Conservation (phyloP, 2,329 filamentous ascomycete genomes). For the Monosporascus sp. region DNA sequence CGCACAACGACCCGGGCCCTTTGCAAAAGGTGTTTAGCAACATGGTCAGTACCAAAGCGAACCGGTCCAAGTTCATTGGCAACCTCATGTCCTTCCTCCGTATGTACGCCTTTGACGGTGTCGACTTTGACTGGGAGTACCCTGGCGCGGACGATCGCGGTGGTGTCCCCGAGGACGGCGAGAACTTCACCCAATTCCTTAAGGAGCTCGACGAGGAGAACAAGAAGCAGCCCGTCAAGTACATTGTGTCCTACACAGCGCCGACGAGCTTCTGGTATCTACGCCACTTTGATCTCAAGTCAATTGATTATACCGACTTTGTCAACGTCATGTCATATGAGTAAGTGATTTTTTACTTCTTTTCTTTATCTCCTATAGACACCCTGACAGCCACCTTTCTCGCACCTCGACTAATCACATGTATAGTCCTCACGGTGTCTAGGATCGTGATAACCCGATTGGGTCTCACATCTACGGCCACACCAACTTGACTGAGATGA, state of each 20-base stretch:
- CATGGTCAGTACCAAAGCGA: slow-evolving; percentile 11
- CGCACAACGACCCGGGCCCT: slow-evolving; percentile 28
- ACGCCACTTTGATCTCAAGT: slow-evolving; percentile 21
- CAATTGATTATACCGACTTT: slow-evolving; percentile 27
- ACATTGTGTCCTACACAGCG: slow-evolving; percentile 11
- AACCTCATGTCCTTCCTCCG: slow-evolving; percentile 17
- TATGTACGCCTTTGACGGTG: slow-evolving; percentile 19
- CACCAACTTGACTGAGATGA: slow-evolving; percentile 44
- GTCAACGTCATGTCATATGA: slow-evolving; percentile 27
- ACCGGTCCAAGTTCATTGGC: slow-evolving; percentile 14
- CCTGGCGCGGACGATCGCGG: slow-evolving; percentile 20
- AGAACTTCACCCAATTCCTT: slow-evolving; percentile 16
- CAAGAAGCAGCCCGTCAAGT: slow-evolving; percentile 3
- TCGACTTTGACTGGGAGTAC: slow-evolving; percentile 24
- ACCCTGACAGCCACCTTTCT: too few species aligned
- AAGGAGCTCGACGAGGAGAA: slow-evolving; percentile 37
- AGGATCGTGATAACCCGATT: slow-evolving; percentile 30
- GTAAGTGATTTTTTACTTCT: neutral
- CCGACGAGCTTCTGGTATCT: slow-evolving; percentile 22
- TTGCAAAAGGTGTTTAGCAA: slow-evolving; percentile 21
- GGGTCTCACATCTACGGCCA: slow-evolving; percentile 32
- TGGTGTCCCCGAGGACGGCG: slow-evolving; percentile 12
- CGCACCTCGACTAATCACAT: slow-evolving; percentile 22
- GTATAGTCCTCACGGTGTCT: slow-evolving; percentile 31
- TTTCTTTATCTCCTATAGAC: neutral